A percentile compares a stretch with the other conserved stretches of the same genome.
These are phyloP conservation scores for Fremontodendron californicum DNA, from an alignment of 345 rosid genomes.

Conservation along the genomic window DNA sequence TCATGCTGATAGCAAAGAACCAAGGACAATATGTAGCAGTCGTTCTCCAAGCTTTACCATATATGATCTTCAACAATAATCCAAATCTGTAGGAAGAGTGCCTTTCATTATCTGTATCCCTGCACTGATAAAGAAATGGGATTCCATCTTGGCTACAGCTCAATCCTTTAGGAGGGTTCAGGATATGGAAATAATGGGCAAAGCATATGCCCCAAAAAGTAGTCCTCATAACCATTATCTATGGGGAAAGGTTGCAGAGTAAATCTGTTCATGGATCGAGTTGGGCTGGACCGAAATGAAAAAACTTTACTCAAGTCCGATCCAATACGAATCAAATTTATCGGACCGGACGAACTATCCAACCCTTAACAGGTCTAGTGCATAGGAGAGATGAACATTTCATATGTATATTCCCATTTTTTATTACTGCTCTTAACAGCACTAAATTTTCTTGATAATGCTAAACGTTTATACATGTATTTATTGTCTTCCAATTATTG, in stretches of 20 bases:
- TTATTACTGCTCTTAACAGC: not conserved
- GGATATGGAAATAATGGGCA: not conserved
- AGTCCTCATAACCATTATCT: not conserved
- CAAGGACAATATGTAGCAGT: not conserved
- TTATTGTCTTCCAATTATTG: not conserved
- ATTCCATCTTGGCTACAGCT: not conserved
- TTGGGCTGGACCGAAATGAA: too few species aligned
- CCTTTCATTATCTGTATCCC: not conserved
- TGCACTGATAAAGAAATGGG: not conserved
- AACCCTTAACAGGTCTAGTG: too few species aligned
- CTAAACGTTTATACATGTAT: not conserved
- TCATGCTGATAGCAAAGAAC: not conserved
- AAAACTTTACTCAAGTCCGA: too few species aligned
- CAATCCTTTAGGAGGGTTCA: not conserved
- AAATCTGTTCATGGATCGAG: too few species aligned
- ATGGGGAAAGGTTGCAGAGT: too few species aligned
- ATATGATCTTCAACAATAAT: not conserved
- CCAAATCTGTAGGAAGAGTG: not conserved
- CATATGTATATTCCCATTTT: not conserved
- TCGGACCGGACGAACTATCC: too few species aligned
- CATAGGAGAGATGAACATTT: not conserved
- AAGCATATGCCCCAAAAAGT: not conserved
- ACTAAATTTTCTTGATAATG: not conserved
- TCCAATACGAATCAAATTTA: too few species aligned
- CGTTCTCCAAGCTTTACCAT: not conserved